Conservation (phyloP, 2,329 filamentous ascomycete species). For the Acarospora socialis region DNA sequence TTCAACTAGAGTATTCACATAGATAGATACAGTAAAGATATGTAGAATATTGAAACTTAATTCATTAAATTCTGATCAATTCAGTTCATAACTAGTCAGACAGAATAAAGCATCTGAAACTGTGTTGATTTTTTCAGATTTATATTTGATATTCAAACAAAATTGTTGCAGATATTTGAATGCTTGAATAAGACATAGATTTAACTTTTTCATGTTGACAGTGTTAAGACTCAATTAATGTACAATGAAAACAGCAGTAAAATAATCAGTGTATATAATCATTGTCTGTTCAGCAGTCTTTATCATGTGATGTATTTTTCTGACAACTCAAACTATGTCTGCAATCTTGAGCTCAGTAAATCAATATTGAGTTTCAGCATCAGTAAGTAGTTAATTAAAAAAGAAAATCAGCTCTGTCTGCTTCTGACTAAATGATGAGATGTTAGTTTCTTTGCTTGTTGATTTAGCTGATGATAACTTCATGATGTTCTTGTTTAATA, state of each 20-base stretch:
- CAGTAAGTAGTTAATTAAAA: neutral
- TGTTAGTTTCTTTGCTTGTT: constrained; percentile 3
- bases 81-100: too few species aligned
- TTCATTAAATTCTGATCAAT: too few species aligned
- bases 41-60: too few species aligned
- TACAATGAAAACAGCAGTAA: neutral
- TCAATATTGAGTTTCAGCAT: constrained; percentile 2
- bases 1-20: too few species aligned
- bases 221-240: neutral
- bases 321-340: neutral
- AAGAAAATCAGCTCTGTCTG: constrained; percentile 1
- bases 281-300: neutral
- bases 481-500: too few species aligned
- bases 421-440: neutral
- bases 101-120: too few species aligned
- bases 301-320: constrained; percentile 1
- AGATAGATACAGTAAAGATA: too few species aligned
- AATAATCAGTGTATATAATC: too few species aligned
- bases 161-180: constrained; percentile 3
- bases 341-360: neutral
- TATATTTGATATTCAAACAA: constrained; percentile 2
- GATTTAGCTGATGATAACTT: too few species aligned
- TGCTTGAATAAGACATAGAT: neutral
- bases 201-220: neutral
- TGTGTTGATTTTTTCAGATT: constrained; percentile 1